Evolutionary conservation across 2,329 filamentous ascomycete genomes (phyloP).

Genomic region (Epichloe uncinata): DNA sequence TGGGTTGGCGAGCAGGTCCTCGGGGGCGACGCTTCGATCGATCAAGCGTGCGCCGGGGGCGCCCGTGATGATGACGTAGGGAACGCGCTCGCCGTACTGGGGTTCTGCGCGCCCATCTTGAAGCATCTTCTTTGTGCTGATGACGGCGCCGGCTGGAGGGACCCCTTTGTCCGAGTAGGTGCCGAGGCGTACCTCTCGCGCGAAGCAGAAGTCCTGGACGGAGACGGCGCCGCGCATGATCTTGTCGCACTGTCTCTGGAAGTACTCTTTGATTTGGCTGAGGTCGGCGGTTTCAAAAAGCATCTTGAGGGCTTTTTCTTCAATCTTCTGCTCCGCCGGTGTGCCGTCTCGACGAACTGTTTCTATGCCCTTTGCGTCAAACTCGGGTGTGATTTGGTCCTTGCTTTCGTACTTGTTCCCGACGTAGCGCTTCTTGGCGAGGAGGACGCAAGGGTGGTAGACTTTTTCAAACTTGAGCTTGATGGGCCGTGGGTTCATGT

Average conservation of each 20-base stretch:
- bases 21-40: constrained; percentile 81
- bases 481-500: constrained; percentile 78
- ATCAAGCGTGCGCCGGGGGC: constrained; percentile 74
- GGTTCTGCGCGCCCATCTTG: constrained; percentile 77
- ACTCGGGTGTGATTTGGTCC: constrained; percentile 66
- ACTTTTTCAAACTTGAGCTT: constrained; percentile 99
- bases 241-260: constrained; percentile 79
- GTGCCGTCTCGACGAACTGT: constrained; percentile 92
- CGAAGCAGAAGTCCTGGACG: constrained; percentile 93
- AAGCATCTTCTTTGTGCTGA: constrained; percentile 77
- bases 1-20: constrained; percentile 63
- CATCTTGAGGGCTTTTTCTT: constrained; percentile 79
- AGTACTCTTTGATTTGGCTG: constrained; percentile 77
- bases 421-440: constrained; percentile 96
- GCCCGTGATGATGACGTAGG: constrained; percentile 85
- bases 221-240: constrained; percentile 83
- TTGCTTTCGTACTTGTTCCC: constrained; percentile 89
- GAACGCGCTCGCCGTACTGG: constrained; percentile 88
- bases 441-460: constrained; percentile 84
- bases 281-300: constrained; percentile 85
- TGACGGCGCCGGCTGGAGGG: constrained; percentile 75
- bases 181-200: constrained; percentile 79
- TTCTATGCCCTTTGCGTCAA: constrained; percentile 97
- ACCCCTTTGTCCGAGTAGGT: constrained; percentile 67
- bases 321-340: constrained; percentile 89